Evolutionary conservation across 1,139 yeast genomes (phyloP), one percentile per base, ranked within the genome.

Genomic region (Diutina rugosa): DNA sequence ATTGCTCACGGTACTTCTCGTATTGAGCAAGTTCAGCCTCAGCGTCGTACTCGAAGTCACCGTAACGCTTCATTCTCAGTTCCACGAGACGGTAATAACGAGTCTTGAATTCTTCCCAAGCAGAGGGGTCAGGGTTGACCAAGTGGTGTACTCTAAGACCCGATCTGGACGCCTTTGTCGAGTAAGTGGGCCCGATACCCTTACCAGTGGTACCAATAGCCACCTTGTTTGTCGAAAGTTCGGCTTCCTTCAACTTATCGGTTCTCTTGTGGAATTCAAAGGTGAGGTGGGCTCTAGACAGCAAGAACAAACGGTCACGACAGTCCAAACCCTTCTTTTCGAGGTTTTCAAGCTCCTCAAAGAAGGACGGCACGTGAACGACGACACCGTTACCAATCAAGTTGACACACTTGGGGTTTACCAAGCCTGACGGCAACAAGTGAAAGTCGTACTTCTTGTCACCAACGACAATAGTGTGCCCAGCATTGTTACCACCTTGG

Each of bases 401-500:
- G 73, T 93, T 93, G 64, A 79, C 74, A 74, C 99, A 93, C 59
- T 87, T 85, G 58, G 95, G 93, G 71, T 93, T 95, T 62, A 93
- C 95, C 63, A 93, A 80, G 26, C 98, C 99, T 9, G 97, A 90
- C 44, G 99, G 99, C 62, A 93, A 81, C 96, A 93, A 91, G 75
- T 93, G 99, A 84, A 93, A 93, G 70, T 95, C 99, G 69, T 90
- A 93, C 73, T 90, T 93, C 66, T 79, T 79, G 56, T 84, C 86
- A 59, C 84, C 84, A 56, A 90, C 98, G 57, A 93, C 98, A 68
- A 93, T 93, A 54, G 99, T 95, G 72, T 93, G 99, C 44, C 99
- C 99, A 44, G 99, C 99, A 70, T 93, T 93, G 77, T 93, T 93
- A 66, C 99, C 99, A 71, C 99, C 99, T 68, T 90, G 97, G 73